Evolutionary conservation across 352 stramenopile species (phyloP).

Genomic region (Phytophthora macrochlamydospora): DNA sequence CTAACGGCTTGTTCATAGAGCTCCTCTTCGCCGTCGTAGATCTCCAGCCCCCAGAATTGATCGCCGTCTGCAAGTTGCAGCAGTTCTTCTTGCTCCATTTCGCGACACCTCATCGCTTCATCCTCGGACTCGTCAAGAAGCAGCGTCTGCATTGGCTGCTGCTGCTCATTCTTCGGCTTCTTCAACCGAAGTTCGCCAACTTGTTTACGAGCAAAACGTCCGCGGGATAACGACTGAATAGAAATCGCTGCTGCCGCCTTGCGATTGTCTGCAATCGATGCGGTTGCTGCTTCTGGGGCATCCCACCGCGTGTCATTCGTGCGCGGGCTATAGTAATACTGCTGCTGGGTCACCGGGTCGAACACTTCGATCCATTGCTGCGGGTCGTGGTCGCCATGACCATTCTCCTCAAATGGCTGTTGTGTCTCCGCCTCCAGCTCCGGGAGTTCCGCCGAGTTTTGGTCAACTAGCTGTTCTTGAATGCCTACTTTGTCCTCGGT

Average conservation of each 20-base stretch:
- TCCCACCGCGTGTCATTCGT: conserved; percentile 60
- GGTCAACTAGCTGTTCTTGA: too few species aligned
- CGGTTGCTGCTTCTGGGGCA: conserved; percentile 34
- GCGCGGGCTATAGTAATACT: conserved; percentile 64
- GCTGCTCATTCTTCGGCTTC: not conserved
- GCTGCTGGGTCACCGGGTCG: conserved; percentile 54
- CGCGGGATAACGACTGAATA: conserved; percentile 60
- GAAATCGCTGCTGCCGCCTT: conserved; percentile 55
- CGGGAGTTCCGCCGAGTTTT: too few species aligned
- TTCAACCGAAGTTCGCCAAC: conserved; percentile 10
- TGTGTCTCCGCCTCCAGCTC: not conserved
- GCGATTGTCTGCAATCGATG: conserved; percentile 43
- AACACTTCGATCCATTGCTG: conserved; percentile 67
- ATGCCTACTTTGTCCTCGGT: not conserved
- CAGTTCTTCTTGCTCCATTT: conserved; percentile 63
- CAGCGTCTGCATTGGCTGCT: not conserved
- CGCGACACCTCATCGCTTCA: conserved; percentile 42
- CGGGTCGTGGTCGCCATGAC: not conserved
- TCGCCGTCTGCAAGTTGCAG: conserved; percentile 53
- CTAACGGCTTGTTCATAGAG: not conserved
- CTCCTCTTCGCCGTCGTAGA: conserved; percentile 36
- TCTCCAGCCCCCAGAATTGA: conserved; percentile 58
- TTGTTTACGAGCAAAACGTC: conserved; percentile 39
- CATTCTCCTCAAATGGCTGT: not conserved
- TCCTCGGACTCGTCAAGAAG: conserved; percentile 21